Base-by-base conservation (phyloP, 1,139 yeast genomes). In the Candida dubliniensis region DNA sequence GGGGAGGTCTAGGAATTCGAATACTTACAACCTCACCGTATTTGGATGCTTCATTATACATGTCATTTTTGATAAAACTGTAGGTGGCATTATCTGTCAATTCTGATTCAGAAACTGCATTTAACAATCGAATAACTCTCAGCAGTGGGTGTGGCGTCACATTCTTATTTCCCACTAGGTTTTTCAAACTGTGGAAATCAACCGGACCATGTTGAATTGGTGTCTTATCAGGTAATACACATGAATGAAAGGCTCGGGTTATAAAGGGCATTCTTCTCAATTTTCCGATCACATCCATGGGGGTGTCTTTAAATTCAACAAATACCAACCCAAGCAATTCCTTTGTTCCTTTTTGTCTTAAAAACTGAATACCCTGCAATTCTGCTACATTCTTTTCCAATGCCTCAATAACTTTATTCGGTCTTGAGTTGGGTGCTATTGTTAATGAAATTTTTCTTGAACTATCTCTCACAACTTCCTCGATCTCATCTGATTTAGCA, bases 1-100 rank as follows among this genome's bases (percentile, higher is more conserved):
- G 71, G 2, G 75, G 74, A 0, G 93, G 93, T 51, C 79, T 70
- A 0, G 95, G 91, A n/a, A 89, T 78, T 47, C 74, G 75, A 3
- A 88, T 64, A 4, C 78, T 70, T 11, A 65, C 64, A 6, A 87
- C 79, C 5, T 61, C 61, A 0, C 91, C 91, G 48, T 70, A 73
- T 41, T 70, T 71, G 0, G 67, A 58, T 27, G 84, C 79, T 51
- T 83, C 86, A 4, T 62, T 60, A 11, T 58, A 51, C 25, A 89
- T 74, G n/a, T 41, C 44, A 27, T 41, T 30, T 10, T 36, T 34
- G 23, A 84, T 69, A 43, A 79, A 81, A 13, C 71, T 64, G 47
- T 71, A 78, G 40, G 71, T 77, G 0, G 61, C 63, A 39, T 76
- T 79, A 41, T 81, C 81, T 18, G 74, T 64, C 42, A 86, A 63